A percentile compares a stretch with the other conserved stretches of the same genome.
Evolutionary conservation across 371 early-diverging fungal species (phyloP).

Genomic region (Saksenaea oblongispora): DNA sequence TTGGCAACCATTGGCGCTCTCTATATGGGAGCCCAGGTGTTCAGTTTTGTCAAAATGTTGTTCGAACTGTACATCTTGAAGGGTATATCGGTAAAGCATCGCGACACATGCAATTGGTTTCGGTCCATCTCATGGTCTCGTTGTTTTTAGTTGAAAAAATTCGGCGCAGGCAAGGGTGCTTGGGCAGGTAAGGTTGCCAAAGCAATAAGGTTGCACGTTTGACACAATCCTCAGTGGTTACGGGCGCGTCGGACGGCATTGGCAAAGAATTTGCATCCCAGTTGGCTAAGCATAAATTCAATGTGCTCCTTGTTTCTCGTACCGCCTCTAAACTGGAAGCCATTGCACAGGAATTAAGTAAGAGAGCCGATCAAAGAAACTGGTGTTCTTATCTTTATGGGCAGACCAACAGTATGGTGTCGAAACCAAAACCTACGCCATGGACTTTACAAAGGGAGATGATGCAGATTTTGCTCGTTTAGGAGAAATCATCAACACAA

Average conservation of each 20-base stretch:
- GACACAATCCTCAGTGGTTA: constrained; percentile 68
- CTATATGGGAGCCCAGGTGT: constrained; percentile 45
- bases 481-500: constrained; percentile 48
- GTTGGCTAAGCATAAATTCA: constrained; percentile 85
- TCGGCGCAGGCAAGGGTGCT: constrained; percentile 80
- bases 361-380: constrained; percentile 7
- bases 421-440: constrained; percentile 73
- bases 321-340: constrained; percentile 83
- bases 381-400: neutral
- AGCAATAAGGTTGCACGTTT: neutral
- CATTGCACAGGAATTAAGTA: constrained; percentile 75
- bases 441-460: constrained; percentile 80
- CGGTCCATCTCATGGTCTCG: neutral
- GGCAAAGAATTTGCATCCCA: constrained; percentile 94
- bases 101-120: neutral
- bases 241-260: constrained; percentile 98
- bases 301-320: constrained; percentile 89
- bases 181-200: constrained; percentile 75
- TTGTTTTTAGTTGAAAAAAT: constrained; percentile 70
- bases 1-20: constrained; percentile 57
- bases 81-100: constrained; percentile 55
- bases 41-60: constrained; percentile 52
- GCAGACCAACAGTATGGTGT: constrained; percentile 55
- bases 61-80: constrained; percentile 59
- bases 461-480: constrained; percentile 71